A percentile compares a stretch with the other conserved stretches of the same genome.
phyloP scores from a whole-genome alignment of 139 green algal species.

The Volvox reticuliferus region DNA sequence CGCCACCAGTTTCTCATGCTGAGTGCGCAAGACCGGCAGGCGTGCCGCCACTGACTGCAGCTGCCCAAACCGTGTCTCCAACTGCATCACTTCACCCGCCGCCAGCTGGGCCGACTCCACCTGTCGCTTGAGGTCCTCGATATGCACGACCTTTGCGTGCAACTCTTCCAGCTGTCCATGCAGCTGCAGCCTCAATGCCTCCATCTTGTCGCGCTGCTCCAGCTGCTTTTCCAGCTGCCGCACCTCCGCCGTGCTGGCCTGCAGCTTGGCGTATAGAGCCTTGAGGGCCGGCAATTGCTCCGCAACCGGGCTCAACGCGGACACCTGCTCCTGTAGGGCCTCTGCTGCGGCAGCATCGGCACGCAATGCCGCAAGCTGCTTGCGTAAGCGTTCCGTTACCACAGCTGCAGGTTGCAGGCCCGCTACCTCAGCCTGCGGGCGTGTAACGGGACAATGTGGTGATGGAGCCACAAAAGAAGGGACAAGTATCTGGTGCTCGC shows the following conservation, averaged over 20 bases:
- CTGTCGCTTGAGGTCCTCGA: constrained; percentile 38
- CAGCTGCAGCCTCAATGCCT: constrained; percentile 39
- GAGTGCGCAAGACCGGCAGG: constrained; percentile 40
- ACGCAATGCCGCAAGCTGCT: constrained; percentile 33
- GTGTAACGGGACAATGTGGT: neutral
- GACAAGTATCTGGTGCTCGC: neutral
- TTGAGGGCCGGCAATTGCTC: constrained; percentile 49
- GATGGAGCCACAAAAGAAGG: neutral
- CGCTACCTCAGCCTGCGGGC: constrained; percentile 16
- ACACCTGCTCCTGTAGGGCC: constrained; percentile 46
- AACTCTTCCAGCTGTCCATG: constrained; percentile 48
- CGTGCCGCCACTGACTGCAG: constrained; percentile 34
- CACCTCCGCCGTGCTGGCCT: constrained; percentile 48
- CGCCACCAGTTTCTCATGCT: constrained; percentile 33
- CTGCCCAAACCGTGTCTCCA: constrained; percentile 32
- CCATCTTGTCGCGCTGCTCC: constrained; percentile 34
- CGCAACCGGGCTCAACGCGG: constrained; percentile 32
- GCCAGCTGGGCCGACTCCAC: constrained; percentile 38
- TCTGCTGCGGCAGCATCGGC: constrained; percentile 28
- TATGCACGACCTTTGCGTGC: constrained; percentile 20
- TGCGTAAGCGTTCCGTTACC: constrained; percentile 42
- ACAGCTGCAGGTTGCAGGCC: constrained; percentile 40
- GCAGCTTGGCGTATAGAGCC: constrained; percentile 41
- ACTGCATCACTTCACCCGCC: constrained; percentile 33
- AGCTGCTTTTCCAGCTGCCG: constrained; percentile 48